A percentile compares a stretch with the other conserved stretches of the same genome.
Conservation (phyloP, 2,329 filamentous ascomycete genomes). For the Pseudocercospora pini-densiflorae region DNA sequence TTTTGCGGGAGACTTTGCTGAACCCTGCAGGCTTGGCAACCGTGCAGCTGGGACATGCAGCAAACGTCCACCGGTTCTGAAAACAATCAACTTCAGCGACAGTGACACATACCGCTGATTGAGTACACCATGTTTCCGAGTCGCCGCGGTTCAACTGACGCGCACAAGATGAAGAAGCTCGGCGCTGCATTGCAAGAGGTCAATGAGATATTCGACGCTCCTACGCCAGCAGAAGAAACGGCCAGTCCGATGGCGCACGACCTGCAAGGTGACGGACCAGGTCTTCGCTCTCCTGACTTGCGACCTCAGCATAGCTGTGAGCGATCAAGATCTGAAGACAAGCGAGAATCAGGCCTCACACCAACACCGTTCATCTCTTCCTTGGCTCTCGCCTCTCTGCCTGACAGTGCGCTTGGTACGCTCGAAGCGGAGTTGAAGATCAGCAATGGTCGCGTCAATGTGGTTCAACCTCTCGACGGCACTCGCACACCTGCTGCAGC, state of each 20-base stretch:
- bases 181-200: background rate
- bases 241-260: background rate
- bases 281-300: background rate
- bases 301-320: slow-evolving; percentile 4
- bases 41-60: background rate
- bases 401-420: background rate
- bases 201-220: background rate
- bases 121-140: background rate
- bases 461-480: background rate
- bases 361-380: background rate
- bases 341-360: background rate
- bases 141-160: background rate
- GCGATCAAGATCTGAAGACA: background rate
- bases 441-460: background rate
- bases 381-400: background rate
- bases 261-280: background rate
- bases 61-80: background rate
- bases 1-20: background rate
- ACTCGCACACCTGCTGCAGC: slow-evolving; percentile 9
- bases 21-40: slow-evolving; percentile 8
- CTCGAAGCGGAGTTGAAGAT: background rate
- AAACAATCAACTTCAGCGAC: background rate
- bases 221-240: background rate
- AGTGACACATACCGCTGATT: background rate
- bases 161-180: slow-evolving; percentile 1